Percentiles rank a stretch among this genome's conserved stretches.
phyloP scores from a whole-genome alignment of 2,329 filamentous ascomycete genomes.

The Pseudogymnoascus sp. region DNA sequence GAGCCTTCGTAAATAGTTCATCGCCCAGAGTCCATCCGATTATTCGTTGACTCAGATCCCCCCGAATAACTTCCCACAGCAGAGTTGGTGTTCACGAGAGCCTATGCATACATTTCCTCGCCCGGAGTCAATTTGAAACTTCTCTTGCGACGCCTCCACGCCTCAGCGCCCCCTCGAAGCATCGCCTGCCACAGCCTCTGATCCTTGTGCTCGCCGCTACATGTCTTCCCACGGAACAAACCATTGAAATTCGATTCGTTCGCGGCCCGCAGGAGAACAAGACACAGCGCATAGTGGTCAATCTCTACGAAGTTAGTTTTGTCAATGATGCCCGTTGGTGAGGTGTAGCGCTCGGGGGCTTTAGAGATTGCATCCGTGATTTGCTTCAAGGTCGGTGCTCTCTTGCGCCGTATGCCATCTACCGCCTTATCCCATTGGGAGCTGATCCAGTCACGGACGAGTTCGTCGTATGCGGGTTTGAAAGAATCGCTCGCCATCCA shows the following conservation, averaged over 20 bases:
- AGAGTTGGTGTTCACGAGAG: not conserved
- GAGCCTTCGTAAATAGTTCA: not conserved
- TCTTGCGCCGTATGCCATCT: not conserved
- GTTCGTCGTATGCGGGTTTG: not conserved
- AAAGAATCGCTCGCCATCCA: not conserved
- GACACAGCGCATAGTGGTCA: not conserved
- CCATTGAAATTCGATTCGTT: not conserved
- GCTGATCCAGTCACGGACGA: not conserved
- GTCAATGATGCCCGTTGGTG: not conserved
- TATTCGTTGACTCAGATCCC: not conserved
- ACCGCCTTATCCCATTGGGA: not conserved
- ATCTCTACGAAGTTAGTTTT: not conserved
- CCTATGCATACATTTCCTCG: not conserved
- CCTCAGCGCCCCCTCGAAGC: not conserved
- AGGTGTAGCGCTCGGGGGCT: not conserved
- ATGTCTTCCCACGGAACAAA: not conserved
- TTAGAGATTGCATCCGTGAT: not conserved
- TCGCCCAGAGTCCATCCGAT: not conserved
- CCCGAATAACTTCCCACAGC: not conserved
- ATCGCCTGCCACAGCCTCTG: not conserved
- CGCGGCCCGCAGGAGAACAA: not conserved
- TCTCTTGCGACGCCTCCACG: not conserved
- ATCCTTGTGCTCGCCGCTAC: not conserved
- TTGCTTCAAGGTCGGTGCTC: not conserved
- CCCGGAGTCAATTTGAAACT: not conserved